Percentiles rank a stretch among this genome's conserved stretches.
phyloP scores from a whole-genome alignment of 78 protist genomes.

The Mastigamoeba balamuthi region DNA sequence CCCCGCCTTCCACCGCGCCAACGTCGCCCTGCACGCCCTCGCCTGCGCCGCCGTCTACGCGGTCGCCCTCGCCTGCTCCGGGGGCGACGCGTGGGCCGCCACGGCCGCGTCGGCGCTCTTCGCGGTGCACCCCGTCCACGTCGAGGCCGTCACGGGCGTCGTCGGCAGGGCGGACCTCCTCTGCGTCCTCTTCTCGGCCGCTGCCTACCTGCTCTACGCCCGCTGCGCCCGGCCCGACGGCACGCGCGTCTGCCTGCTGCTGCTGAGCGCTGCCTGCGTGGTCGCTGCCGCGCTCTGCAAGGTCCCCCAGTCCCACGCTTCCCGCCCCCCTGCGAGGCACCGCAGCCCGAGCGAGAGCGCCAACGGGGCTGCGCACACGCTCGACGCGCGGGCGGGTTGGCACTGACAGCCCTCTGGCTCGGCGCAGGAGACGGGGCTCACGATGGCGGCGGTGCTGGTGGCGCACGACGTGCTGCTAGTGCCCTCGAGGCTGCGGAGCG shows the following conservation, averaged over 20 bases:
- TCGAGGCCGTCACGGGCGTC: constrained; percentile 22
- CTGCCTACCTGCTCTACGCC: background rate
- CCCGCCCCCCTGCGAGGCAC: no score
- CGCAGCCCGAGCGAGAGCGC: no score
- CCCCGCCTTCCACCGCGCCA: background rate
- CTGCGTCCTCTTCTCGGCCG: background rate
- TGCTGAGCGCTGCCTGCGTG: no score
- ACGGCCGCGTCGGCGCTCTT: background rate
- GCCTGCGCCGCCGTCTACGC: background rate
- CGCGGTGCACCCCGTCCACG: constrained; percentile 23
- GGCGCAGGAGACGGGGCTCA: background rate
- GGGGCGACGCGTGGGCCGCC: background rate
- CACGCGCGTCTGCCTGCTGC: no score
- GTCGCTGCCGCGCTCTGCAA: no score
- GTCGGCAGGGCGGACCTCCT: constrained; percentile 31
- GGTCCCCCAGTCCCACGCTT: no score
- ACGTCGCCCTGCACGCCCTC: constrained; percentile 9
- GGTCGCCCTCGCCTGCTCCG: background rate
- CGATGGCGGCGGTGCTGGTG: background rate
- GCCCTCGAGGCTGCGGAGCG: background rate
- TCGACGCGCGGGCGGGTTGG: background rate
- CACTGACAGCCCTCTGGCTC: no score
- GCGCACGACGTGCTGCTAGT: background rate
- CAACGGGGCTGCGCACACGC: no score
- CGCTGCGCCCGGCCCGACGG: no score